Base-by-base conservation (phyloP, 1,284 basidiomycete species). In the Pholiota adiposa region DNA sequence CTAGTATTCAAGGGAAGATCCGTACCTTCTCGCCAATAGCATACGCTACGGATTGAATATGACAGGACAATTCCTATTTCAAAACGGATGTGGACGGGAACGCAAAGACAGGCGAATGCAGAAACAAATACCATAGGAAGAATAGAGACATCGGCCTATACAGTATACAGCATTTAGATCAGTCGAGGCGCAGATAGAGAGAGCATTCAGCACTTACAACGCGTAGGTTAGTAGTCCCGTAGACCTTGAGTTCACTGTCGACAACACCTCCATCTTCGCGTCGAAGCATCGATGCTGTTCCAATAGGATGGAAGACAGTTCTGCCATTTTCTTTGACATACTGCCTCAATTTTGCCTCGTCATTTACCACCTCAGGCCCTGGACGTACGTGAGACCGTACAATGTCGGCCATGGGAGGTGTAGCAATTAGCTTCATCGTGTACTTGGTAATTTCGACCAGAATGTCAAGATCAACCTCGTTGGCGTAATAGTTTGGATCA, bases 391-490 rank as follows among this genome's bases (percentile, higher is more conserved):
- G 78, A 6, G 59, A 61, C 9, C 68, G 67, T 23, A 82, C 67
- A 40, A 70, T 70, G 4, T 60, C 58, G 12, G 67, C 71, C n/a
- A 83, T 67, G 0, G 82, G 80, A 29, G 70, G 65, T 4, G 77
- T 76, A 51, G 73, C 63, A 23, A 78, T 79, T 27, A 85, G 63
- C 23, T 65, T 72, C 21, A 83, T 76, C 2, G 78, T 80, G 50
- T 84, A 77, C 67, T 85, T 83, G 67, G 87, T 72, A 1, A 80
- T 83, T 62, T 83, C 80, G 48, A 86, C 80, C 55, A 90, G 67
- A 27, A 80, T 68, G 16, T 72, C 71, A 38, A 63, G 46, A 27
- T 63, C 61, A 7, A 27, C 51, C n/a, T 51, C 54, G 25, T 60
- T 54, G 18, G 6, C 51, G 12, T 54, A 44, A n/a, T 57, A 59